Percentiles rank a stretch among this genome's conserved stretches.
Evolutionary conservation across 495 filamentous ascomycete genomes (phyloP).

Genomic region (Xylaria acuta): DNA sequence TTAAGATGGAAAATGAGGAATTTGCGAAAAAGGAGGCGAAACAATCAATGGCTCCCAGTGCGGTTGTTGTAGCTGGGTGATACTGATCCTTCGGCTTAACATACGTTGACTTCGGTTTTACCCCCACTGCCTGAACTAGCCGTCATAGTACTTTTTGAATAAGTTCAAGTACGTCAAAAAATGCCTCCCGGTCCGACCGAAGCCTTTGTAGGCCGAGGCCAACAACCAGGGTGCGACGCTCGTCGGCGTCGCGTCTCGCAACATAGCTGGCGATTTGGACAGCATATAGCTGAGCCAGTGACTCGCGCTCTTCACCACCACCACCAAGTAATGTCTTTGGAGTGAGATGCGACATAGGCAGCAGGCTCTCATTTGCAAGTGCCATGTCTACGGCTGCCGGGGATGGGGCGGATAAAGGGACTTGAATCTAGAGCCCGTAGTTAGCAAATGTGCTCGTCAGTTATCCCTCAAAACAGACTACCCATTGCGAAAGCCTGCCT

Average conservation of each 20-base stretch:
- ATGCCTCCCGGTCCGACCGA: constrained; percentile 70
- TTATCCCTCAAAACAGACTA: constrained; percentile 40
- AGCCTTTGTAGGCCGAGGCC: constrained; percentile 77
- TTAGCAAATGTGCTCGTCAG: constrained; percentile 32
- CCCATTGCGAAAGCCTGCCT: constrained; percentile 91
- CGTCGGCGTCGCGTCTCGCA: constrained; percentile 70
- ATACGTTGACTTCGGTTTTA: not conserved
- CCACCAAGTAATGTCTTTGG: constrained; percentile 90
- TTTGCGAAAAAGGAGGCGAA: constrained; percentile 40
- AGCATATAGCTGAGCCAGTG: constrained; percentile 83
- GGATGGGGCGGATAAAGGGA: constrained; percentile 75
- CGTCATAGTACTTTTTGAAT: constrained; percentile 64
- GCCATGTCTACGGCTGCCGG: constrained; percentile 62
- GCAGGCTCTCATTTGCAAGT: constrained; percentile 57
- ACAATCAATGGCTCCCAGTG: constrained; percentile 43
- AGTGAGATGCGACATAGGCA: constrained; percentile 81
- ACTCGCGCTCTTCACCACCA: constrained; percentile 77
- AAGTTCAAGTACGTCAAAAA: constrained; percentile 83
- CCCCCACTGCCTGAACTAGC: not conserved
- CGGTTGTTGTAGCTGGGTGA: constrained; percentile 40
- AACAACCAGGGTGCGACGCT: constrained; percentile 79
- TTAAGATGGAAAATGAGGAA: constrained; percentile 43
- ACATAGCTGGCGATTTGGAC: constrained; percentile 86
- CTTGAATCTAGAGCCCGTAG: constrained; percentile 70
- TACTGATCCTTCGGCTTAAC: not conserved